Base-by-base conservation (phyloP, 1,284 basidiomycete species). In the Trametes sp. region DNA sequence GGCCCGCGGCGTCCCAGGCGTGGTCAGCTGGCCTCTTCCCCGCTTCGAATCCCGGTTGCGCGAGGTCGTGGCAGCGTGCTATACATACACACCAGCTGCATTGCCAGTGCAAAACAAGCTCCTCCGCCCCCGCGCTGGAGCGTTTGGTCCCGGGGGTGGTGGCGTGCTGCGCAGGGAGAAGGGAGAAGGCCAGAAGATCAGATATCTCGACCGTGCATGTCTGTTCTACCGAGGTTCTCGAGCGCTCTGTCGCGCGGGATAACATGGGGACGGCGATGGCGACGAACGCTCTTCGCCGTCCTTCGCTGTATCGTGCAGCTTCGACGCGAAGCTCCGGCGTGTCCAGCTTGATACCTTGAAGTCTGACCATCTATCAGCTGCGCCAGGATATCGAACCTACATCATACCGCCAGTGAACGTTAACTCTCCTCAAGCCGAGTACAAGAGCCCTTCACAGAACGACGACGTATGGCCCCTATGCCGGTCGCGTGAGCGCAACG, bases 101-200 rank as follows among this genome's bases (percentile, higher is more conserved):
- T n/a, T 36, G 35, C 35, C 11, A 14, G 38, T 19, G 38, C 16
- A n/a, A 19, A n/a, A 41, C 38, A 11, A 21, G 33, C 33, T 44
- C n/a, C 41, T 42, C 13, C n/a, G 14, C 9, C 8, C n/a, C 19
- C 35, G 13, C 11, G 36, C 8, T n/a, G n/a, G n/a, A n/a, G n/a
- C n/a, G n/a, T n/a, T n/a, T n/a, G n/a, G n/a, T n/a, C n/a, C n/a
- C n/a, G n/a, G n/a, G n/a, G 38, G 28, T 31, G 41, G 26, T 54
- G 28, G 38, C 2, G 38, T 44, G 53, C 53, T 54, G 53, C 53
- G 53, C 53, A n/a, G 28, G 28, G 29, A 31, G 53, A 54, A 54
- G 53, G 31, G 38, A n/a, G n/a, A n/a, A n/a, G n/a, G n/a, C n/a
- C n/a, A n/a, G n/a, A n/a, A n/a, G n/a, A n/a, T n/a, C 41, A 54